These are phyloP conservation scores for Abrus pulchellus DNA, from an alignment of 306 rosid genomes.

Conservation along the genomic window DNA sequence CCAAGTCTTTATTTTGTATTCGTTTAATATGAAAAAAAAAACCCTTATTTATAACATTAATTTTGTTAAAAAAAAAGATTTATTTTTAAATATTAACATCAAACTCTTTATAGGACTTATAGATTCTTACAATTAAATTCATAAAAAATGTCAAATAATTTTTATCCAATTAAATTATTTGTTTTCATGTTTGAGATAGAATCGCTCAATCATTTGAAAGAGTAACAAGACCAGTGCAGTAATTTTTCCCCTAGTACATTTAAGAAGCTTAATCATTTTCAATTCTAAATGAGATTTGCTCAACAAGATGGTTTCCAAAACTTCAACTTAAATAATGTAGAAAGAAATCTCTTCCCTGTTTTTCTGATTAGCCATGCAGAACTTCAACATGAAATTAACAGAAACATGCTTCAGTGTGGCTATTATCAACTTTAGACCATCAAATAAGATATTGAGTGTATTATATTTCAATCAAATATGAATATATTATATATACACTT, in stretches of 20 bases:
- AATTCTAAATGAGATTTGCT: not conserved
- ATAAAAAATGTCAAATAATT: no score
- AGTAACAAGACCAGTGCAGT: not conserved
- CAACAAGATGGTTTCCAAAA: not conserved
- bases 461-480: slow-evolving; percentile 27
- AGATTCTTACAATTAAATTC: no score
- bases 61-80: no score
- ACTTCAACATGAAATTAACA: no score
- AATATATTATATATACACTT: slow-evolving; percentile 8
- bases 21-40: no score
- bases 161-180: not conserved
- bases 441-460: not conserved
- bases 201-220: not conserved
- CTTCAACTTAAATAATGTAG: not conserved
- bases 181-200: not conserved
- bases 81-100: no score
- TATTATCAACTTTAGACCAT: no score
- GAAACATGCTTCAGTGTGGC: no score
- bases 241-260: not conserved
- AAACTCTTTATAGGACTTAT: no score
- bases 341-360: not conserved
- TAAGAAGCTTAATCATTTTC: not conserved
- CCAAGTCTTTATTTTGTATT: no score
- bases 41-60: no score
- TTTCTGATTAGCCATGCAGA: no score